phyloP scores from a whole-genome alignment of 2,329 filamentous ascomycete species.

The Aspergillus aculeatinus region DNA sequence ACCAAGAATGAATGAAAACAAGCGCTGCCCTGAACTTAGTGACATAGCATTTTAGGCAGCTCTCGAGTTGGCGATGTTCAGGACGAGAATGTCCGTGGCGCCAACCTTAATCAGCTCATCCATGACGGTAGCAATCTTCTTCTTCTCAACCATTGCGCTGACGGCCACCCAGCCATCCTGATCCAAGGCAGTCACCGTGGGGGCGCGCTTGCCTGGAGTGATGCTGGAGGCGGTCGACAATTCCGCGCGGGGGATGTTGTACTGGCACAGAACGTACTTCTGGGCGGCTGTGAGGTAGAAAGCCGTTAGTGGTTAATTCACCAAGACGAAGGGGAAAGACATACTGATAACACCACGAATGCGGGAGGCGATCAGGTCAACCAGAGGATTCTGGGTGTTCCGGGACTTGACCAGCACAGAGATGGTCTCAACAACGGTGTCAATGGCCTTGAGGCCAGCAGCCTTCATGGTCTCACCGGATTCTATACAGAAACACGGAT shows the following conservation, averaged over 20 bases:
- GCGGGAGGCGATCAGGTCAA: conserved; percentile 79
- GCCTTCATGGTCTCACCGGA: conserved; percentile 98
- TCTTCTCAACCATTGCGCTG: conserved; percentile 88
- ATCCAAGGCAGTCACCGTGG: conserved; percentile 86
- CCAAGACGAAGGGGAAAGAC: conserved; percentile 22
- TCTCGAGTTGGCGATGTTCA: conserved; percentile 80
- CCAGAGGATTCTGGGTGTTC: conserved; percentile 74
- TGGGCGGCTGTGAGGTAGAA: conserved; percentile 63
- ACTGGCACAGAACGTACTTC: conserved; percentile 90
- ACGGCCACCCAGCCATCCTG: conserved; percentile 93
- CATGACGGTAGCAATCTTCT: conserved; percentile 81
- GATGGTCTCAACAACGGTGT: conserved; percentile 84
- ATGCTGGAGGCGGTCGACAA: conserved; percentile 69
- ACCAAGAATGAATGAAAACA: not conserved
- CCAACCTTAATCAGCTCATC: conserved; percentile 74
- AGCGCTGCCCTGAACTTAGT: not conserved
- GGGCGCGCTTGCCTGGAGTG: conserved; percentile 90
- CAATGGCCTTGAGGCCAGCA: conserved; percentile 88
- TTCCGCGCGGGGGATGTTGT: conserved; percentile 77
- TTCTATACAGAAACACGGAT: conserved; percentile 54
- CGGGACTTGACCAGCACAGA: conserved; percentile 92
- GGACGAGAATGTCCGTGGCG: conserved; percentile 79
- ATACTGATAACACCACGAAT: conserved; percentile 88
- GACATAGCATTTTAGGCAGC: conserved; percentile 34
- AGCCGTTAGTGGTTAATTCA: not conserved